Conservation (phyloP, 306 rosid species). For the Fragaria nilgerrensis region DNA sequence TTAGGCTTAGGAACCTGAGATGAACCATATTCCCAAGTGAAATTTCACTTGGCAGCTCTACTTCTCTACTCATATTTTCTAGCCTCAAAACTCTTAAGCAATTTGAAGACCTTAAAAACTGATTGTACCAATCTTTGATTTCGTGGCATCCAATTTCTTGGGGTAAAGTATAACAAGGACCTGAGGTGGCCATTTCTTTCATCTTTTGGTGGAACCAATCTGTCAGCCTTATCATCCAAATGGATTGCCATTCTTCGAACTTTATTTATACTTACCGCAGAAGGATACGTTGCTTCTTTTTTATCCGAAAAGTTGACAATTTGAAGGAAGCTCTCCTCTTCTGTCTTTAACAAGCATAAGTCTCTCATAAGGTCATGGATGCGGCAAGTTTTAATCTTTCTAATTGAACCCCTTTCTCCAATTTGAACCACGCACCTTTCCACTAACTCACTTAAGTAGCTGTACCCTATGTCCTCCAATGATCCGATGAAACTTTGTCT, state of each 20-base stretch:
- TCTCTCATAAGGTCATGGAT: conserved; percentile 5
- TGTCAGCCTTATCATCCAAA: neutral
- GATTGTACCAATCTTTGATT: neutral
- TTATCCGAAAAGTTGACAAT: neutral
- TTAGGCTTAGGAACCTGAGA: neutral
- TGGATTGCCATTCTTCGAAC: neutral
- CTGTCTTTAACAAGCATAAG: neutral
- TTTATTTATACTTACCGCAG: neutral
- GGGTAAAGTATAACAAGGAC: neutral
- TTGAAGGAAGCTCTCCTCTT: neutral
- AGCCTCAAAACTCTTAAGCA: neutral
- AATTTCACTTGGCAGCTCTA: neutral
- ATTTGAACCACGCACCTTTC: neutral
- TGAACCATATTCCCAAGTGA: conserved; percentile 3
- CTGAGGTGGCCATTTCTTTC: neutral
- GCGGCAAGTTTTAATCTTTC: neutral
- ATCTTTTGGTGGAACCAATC: neutral
- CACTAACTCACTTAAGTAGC: neutral
- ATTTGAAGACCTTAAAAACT: conserved; percentile 1
- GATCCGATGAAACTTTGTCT: neutral
- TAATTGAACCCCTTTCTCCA: neutral
- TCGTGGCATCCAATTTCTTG: neutral
- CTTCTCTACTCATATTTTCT: neutral
- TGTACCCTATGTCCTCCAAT: neutral
- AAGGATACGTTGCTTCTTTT: neutral